Base-by-base conservation (phyloP, 179 eudicot genomes). In the Actinidia polygama region DNA sequence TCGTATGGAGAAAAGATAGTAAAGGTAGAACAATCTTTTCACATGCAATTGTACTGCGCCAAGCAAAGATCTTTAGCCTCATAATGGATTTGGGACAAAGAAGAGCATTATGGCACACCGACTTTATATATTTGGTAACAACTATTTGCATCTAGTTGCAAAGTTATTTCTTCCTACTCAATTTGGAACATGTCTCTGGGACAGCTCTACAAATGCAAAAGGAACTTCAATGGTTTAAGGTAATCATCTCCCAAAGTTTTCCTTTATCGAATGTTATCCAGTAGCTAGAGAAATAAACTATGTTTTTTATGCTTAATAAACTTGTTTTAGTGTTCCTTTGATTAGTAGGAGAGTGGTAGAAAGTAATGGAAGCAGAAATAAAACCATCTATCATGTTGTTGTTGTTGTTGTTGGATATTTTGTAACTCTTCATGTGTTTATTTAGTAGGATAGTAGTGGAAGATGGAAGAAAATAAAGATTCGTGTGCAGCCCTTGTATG, bases 191-290 rank as follows among this genome's bases (percentile, higher is more conserved):
- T 4, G 7, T 74, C 26, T 19, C 62, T 51, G 77, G 77, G 1
- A 11, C 77, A 24, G 59, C 77, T 26, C 59, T 74, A n/a, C 77
- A 74, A 53, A 74, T 74, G 77, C 77, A 74, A 14, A 50, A 61
- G 54, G 77, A 74, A 51, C 46, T 53, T 10, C 77, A 74, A 53
- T 74, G 46, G 77, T 74, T 74, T 74, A 24, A 74, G 77, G 77
- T 73, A n/a, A n/a, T 71, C 70, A 24, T 26, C 4, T 64, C 69
- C 44, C n/a, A 24, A 66, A 26, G 21, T 4, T 64, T 64, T 64
- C n/a, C n/a, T 10, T 64, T 64, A 15, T 10, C 44, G 3, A 26
- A 26, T 66, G 44, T 66, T 44, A 23, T 24, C 26, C 21, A n/a
- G 12, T 62, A 19, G 3, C 0, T 19, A n/a, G n/a, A n/a, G n/a